Evolutionary conservation across 805 yeast genomes (phyloP).

Genomic region (Metschnikowia anglica): DNA sequence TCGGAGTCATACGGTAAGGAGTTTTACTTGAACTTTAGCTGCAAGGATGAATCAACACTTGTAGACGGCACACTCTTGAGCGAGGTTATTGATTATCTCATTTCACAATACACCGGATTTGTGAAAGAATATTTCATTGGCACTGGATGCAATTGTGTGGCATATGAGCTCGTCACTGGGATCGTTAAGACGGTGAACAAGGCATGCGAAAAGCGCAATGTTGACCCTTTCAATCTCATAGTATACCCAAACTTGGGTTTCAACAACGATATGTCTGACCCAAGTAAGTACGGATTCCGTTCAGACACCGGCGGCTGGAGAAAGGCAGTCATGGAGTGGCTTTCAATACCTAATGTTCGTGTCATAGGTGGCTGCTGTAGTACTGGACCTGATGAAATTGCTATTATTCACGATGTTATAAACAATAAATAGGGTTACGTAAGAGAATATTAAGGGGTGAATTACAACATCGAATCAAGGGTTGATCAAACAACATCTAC

Average conservation of each 20-base stretch:
- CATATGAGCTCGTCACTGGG: constrained; percentile 39
- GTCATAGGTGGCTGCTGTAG: constrained; percentile 76
- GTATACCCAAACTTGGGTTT: constrained; percentile 81
- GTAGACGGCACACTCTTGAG: constrained; percentile 34
- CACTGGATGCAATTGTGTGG: constrained; percentile 71
- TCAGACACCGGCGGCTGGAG: constrained; percentile 34
- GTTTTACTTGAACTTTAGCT: constrained; percentile 45
- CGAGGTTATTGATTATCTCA: constrained; percentile 32
- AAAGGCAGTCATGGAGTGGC: constrained; percentile 41
- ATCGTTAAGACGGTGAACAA: constrained; percentile 38
- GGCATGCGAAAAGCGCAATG: constrained; percentile 12
- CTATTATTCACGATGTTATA: constrained; percentile 13
- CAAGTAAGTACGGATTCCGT: constrained; percentile 26
- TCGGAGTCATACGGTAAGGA: constrained; percentile 31
- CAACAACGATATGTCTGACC: constrained; percentile 49
- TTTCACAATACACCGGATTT: constrained; percentile 14
- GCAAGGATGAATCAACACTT: constrained; percentile 24
- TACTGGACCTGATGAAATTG: constrained; percentile 52
- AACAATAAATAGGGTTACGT: constrained; percentile 3
- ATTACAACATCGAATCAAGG: not conserved
- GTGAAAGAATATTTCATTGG: constrained; percentile 38
- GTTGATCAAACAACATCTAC: not conserved
- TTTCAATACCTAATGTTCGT: constrained; percentile 39
- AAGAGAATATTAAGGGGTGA: constrained; percentile 6
- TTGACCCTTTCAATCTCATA: constrained; percentile 40